Conservation (phyloP, 192 early-diverging fungal species). For the Chytriomyces sp. region DNA sequence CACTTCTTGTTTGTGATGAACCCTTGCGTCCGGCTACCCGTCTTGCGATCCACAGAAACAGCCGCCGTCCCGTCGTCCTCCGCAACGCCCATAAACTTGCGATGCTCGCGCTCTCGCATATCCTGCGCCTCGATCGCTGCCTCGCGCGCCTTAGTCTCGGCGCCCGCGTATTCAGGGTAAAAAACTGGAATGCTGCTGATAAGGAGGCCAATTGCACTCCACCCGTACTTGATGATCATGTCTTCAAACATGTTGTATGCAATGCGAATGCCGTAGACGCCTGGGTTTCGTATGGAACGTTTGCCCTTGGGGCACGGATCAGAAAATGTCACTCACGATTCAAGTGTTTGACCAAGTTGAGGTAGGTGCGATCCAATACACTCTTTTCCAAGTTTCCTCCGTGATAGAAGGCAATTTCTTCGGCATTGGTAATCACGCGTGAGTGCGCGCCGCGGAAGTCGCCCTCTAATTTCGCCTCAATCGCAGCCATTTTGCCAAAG, state of each 20-base stretch:
- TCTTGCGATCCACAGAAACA: conserved; percentile 26
- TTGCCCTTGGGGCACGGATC: background rate
- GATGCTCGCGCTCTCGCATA: background rate
- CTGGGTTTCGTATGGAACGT: background rate
- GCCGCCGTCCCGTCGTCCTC: background rate
- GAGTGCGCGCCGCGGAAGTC: conserved; percentile 49
- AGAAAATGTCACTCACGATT: conserved; percentile 33
- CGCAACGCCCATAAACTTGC: background rate
- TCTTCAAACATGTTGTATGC: conserved; percentile 72
- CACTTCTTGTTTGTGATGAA: conserved; percentile 52
- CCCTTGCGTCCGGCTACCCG: conserved; percentile 49
- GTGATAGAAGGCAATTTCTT: conserved; percentile 57
- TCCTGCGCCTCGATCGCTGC: conserved; percentile 24
- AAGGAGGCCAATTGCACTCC: conserved; percentile 88
- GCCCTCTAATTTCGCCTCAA: conserved; percentile 53
- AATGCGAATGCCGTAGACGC: conserved; percentile 55
- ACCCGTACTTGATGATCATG: conserved; percentile 95
- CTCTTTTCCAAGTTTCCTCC: conserved; percentile 46
- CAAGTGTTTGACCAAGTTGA: conserved; percentile 52
- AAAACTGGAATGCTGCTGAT: conserved; percentile 89
- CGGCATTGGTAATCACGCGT: conserved; percentile 50
- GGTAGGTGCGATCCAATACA: conserved; percentile 50
- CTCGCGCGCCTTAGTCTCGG: conserved; percentile 30
- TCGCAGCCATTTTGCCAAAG: conserved; percentile 51
- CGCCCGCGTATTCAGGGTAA: conserved; percentile 45